Evolutionary conservation across 148 eudicot species (phyloP), one percentile per base, ranked within the genome.

Genomic region (Camellia lanceoleosa): DNA sequence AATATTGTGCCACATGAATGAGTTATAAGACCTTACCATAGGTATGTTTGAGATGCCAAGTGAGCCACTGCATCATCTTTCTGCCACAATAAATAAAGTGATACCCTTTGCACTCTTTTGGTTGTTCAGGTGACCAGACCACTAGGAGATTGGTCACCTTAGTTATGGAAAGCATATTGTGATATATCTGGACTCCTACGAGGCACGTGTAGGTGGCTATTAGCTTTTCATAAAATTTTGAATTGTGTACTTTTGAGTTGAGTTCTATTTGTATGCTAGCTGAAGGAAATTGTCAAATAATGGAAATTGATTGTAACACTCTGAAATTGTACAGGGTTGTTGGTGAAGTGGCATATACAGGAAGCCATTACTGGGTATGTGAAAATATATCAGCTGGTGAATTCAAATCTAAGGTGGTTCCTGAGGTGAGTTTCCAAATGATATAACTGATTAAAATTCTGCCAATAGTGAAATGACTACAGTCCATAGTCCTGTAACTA

Each of bases 281-380:
- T n/a, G 71, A 58, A 15, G 18, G 19, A 11, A 49, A 56, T 4
- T 74, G 8, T 54, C 71, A 78, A 78, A n/a, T 71, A 69, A 3
- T 38, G 59, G 75, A 15, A 68, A 46, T 49, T 75, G 46, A 81
- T 60, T 58, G 8, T n/a, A 2, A 75, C 30, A 41, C 80, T 60
- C 55, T 80, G 30, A 64, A 70, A 65, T 68, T 15, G 71, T 71
- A 65, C 89, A 94, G 98, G 86, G 41, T 91, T 77, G 82, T 94
- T 56, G 95, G 95, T 73, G 85, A 82, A 80, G 93, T 85, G 77
- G 97, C 92, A 38, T 70, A 67, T n/a, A 78, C 78, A 5, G 92
- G 91, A 63, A 83, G 61, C 62, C 86, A 90, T 82, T 52, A 61
- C 68, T 94, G 97, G 97, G 68, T 88, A 60, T 79, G 86, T 59